phyloP scores from a whole-genome alignment of 805 yeast species.

The Saccharomycopsis sp. region DNA sequence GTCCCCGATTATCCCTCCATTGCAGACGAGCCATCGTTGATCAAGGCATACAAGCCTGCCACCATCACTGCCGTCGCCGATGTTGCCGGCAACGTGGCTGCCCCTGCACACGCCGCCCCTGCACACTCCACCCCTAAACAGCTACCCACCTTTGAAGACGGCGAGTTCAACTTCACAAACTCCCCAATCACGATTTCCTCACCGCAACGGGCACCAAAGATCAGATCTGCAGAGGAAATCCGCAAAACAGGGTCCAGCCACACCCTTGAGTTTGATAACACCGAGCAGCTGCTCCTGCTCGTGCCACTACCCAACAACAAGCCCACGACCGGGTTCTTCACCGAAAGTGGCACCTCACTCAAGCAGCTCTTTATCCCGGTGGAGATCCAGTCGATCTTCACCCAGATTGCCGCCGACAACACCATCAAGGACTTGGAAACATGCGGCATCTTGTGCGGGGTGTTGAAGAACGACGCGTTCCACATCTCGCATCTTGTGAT shows the following conservation, averaged over 20 bases:
- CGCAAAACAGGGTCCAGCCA: not conserved
- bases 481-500: constrained; percentile 52
- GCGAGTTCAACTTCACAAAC: constrained; percentile 2
- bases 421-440: constrained; percentile 48
- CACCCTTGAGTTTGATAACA: not conserved
- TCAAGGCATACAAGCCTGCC: constrained; percentile 11
- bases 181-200: constrained; percentile 20
- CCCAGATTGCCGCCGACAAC: constrained; percentile 39
- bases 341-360: constrained; percentile 50
- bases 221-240: constrained; percentile 13
- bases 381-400: constrained; percentile 34
- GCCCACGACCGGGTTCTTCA: constrained; percentile 33
- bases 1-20: constrained; percentile 16
- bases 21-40: constrained; percentile 14
- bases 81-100: not conserved
- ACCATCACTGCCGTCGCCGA: too few species aligned
- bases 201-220: constrained; percentile 18
- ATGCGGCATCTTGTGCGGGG: constrained; percentile 60
- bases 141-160: too few species aligned
- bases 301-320: constrained; percentile 14
- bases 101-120: not conserved
- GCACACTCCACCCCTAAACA: not conserved
- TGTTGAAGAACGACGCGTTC: constrained; percentile 50
- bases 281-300: too few species aligned
- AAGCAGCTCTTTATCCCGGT: constrained; percentile 44